Evolutionary conservation across 1,284 basidiomycete species (phyloP).

Genomic region (Paramarasmius palmivorus): DNA sequence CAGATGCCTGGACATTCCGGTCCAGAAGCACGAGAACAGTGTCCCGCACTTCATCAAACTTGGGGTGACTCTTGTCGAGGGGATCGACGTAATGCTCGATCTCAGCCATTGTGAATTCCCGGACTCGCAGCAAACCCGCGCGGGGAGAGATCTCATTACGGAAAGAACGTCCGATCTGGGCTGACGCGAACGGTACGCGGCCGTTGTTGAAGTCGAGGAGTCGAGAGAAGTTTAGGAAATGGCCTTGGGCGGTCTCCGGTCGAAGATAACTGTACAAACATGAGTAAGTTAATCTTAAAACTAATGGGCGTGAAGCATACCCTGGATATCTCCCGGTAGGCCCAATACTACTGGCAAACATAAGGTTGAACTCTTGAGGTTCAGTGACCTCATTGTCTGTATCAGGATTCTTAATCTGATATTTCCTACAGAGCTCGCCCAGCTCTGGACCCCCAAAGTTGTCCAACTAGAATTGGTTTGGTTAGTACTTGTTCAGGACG

Average conservation of each 20-base stretch:
- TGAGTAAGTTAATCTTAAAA: background rate
- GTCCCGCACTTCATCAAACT: slow-evolving; percentile 83
- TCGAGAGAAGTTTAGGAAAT: slow-evolving; percentile 98
- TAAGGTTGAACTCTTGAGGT: slow-evolving; percentile 97
- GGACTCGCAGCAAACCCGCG: slow-evolving; percentile 93
- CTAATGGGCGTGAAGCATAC: slow-evolving; percentile 38
- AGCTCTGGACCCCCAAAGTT: slow-evolving; percentile 92
- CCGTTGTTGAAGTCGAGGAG: slow-evolving; percentile 99
- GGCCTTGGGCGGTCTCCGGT: slow-evolving; percentile 98
- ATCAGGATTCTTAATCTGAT: slow-evolving; percentile 88
- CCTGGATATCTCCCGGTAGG: slow-evolving; percentile 97
- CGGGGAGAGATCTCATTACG: slow-evolving; percentile 98
- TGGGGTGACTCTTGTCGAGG: slow-evolving; percentile 84
- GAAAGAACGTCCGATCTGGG: slow-evolving; percentile 96
- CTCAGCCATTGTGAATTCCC: slow-evolving; percentile 99
- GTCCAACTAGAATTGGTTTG: slow-evolving; percentile 69
- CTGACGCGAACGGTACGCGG: slow-evolving; percentile 93
- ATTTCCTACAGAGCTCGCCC: slow-evolving; percentile 83
- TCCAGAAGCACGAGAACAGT: slow-evolving; percentile 80
- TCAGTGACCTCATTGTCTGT: slow-evolving; percentile 91
- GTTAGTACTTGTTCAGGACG: background rate
- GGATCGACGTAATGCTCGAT: slow-evolving; percentile 99
- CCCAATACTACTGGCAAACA: slow-evolving; percentile 97
- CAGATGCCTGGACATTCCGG: slow-evolving; percentile 80
- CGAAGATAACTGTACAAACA: slow-evolving; percentile 75